Evolutionary conservation across 2,329 filamentous ascomycete genomes (phyloP), one percentile per base, ranked within the genome.

Genomic region (Lecanicillium sp.): DNA sequence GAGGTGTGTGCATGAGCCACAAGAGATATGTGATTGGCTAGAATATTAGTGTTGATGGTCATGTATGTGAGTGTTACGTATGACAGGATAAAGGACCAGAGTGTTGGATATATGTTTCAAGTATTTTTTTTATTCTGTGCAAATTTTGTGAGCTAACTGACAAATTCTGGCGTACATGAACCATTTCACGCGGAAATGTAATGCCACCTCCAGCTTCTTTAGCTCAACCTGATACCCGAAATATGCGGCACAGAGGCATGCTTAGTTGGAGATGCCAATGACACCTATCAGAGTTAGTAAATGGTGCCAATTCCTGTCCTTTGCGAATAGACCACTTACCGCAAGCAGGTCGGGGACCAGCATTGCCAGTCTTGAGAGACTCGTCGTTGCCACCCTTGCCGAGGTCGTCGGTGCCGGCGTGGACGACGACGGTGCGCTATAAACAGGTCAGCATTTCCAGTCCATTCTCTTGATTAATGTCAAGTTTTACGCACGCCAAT

Each of bases 361-460:
- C 92, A 64, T 96, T 98, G 52, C 92, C 92, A 50, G 92, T 98
- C 83, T 94, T 95, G 75, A 94, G 87, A 58, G 87, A 95, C 74
- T 96, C 88, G 70, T 90, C 86, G 70, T 85, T 81, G 53, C 70
- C 85, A 57, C 88, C 88, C 75, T 85, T 85, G 67, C 92, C 92
- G 49, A 98, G 86, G 61, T 98, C 92, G 62, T 98, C 92, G 51
- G 90, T 96, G 63, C 92, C 92, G 53, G 73, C 81, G 73, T 98
- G 92, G 57, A 94, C 79, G 56, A 98, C 92, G 47, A 98, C 77
- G 51, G 92, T 96, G 60, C 92, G 89, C 85, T 92, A 53, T 22
- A 33, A 37, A 20, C 2, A 20, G 36, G 41, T 60, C 43, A 62
- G 51, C 40, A 43, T 30, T 34, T 14, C 9, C 5, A 19, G 9